phyloP scores from a whole-genome alignment of 305 asterid genomes.

The Fraxinus greggii region DNA sequence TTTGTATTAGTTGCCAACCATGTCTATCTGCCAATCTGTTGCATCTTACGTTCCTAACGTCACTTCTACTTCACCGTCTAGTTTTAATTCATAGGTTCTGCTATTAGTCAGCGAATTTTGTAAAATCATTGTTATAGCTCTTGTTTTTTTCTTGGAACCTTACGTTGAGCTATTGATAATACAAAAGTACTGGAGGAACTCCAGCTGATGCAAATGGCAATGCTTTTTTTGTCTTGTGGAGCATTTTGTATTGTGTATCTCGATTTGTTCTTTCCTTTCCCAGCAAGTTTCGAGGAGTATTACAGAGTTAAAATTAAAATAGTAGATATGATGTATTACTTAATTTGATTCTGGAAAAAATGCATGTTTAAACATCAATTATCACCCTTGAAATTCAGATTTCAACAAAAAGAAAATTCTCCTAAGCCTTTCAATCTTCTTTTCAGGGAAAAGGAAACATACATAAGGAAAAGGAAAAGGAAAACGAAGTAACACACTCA shows the following conservation, averaged over 20 bases:
- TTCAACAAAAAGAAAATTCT: not conserved
- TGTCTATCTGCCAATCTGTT: not conserved
- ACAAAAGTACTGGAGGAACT: not conserved
- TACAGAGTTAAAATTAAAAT: not conserved
- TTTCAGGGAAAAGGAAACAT: constrained; percentile 18
- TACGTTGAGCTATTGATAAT: not conserved
- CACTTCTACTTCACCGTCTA: not conserved
- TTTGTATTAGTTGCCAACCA: not conserved
- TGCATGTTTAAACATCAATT: not conserved
- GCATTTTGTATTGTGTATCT: not conserved
- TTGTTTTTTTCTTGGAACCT: not conserved
- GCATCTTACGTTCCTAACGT: not conserved
- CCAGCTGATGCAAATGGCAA: not conserved
- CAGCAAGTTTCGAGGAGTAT: not conserved
- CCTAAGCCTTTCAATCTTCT: constrained; percentile 12
- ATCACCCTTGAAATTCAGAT: not conserved
- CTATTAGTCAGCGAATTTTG: not conserved
- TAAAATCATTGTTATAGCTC: not conserved
- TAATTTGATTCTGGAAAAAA: not conserved
- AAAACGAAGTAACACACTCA: not conserved
- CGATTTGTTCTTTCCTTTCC: not conserved
- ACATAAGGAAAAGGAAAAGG: not conserved
- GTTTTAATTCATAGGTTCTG: not conserved
- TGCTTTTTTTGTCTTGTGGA: not conserved
- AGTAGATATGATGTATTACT: not conserved